A percentile compares a stretch with the other conserved stretches of the same genome.
Evolutionary conservation across 1,284 basidiomycete genomes (phyloP).

Genomic region (Pyrrhoderma lamaoense): DNA sequence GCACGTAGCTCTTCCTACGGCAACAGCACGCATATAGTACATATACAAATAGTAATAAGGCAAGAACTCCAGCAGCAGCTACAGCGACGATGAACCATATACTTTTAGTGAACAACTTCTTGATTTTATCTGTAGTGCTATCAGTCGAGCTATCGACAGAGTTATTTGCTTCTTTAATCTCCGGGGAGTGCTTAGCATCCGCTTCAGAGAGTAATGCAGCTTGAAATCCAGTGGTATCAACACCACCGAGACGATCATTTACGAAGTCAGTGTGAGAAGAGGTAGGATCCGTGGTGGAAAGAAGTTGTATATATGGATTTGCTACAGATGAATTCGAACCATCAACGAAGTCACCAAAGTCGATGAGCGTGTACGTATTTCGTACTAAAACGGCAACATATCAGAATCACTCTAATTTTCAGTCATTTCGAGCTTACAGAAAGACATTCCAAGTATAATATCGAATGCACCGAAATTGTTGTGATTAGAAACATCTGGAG

Average conservation of each 20-base stretch:
- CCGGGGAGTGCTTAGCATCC: constrained; percentile 14
- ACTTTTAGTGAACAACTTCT: constrained; percentile 8
- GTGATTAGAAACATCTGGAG: constrained; percentile 12
- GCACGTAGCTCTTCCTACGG: constrained; percentile 13
- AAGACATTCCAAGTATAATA: constrained; percentile 22
- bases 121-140: neutral
- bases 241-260: constrained; percentile 16
- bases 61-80: constrained; percentile 5
- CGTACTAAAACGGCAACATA: constrained; percentile 14
- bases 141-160: neutral
- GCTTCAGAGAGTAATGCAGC: constrained; percentile 17
- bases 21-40: constrained; percentile 3
- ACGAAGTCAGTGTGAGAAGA: constrained; percentile 23
- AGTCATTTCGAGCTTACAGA: constrained; percentile 18
- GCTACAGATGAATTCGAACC: constrained; percentile 20
- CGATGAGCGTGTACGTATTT: constrained; percentile 21
- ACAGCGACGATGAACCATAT: constrained; percentile 15
- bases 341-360: constrained; percentile 24
- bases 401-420: neutral
- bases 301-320: constrained; percentile 22
- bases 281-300: constrained; percentile 18
- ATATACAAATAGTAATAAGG: constrained; percentile 1
- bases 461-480: constrained; percentile 19
- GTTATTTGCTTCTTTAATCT: constrained; percentile 1
- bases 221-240: constrained; percentile 20